Base-by-base conservation (phyloP, 2,329 filamentous ascomycete genomes). In the Neonectria sp. region DNA sequence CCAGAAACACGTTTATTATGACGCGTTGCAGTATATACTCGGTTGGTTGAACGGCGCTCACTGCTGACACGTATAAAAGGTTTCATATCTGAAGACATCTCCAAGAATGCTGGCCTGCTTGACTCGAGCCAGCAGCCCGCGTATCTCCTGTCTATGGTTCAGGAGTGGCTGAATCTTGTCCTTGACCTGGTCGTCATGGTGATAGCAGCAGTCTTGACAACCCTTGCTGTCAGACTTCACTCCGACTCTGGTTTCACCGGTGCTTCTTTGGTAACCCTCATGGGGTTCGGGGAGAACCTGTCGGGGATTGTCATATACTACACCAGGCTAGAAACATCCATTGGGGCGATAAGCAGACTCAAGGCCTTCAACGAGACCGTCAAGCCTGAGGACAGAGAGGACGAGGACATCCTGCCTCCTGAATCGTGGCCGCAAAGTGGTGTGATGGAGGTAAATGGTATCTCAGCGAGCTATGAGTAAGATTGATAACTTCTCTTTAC, bases 111-210 rank as follows among this genome's bases (percentile, higher is more conserved):
- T 9, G 12, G n/a, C 12, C 31, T 63, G 2, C 77, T 91, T 3
- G 84, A 90, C 71, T 80, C 77, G 1, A 89, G 87, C 0, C 89
- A 91, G 65, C 78, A 83, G 8, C 88, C 89, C 1, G 86, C 85
- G 4, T 91, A 91, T 70, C 82, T 90, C 1, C 81, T 91, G 2
- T 83, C 82, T 46, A 86, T 86, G 73, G 84, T 90, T 35, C 89
- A 91, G 73, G 82, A 85, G 48, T 91, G 89, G 88, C 81, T 91
- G 1, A 82, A 76, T 0, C 80, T 90, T 1, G 82, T 84, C 0
- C 77, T 91, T 2, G 81, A 86, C 55, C 69, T 88, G 3, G 73
- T 88, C 0, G 84, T 89, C 0, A 83, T 85, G 0, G 79, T 79
- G 1, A 78, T 89, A n/a, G 86, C 86, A 1, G 78, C 85, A 1